Percentiles rank a stretch among this genome's conserved stretches.
phyloP scores from a whole-genome alignment of 495 filamentous ascomycete species.

The Neurospora sp. region DNA sequence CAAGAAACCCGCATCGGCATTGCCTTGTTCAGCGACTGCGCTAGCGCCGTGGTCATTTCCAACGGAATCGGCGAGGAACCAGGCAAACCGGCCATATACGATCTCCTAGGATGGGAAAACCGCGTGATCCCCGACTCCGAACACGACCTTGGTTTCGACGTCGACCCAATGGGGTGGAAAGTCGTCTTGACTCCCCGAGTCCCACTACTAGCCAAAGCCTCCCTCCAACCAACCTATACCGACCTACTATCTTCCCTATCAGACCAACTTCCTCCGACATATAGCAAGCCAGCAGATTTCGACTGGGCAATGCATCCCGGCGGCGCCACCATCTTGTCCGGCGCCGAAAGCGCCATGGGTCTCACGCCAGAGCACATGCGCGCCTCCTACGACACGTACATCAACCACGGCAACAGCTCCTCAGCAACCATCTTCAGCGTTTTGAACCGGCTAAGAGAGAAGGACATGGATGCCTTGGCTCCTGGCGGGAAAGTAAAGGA shows the following conservation, averaged over 20 bases:
- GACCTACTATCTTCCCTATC: conserved; percentile 34
- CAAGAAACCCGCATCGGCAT: conserved; percentile 48
- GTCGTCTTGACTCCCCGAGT: conserved; percentile 49
- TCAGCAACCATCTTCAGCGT: conserved; percentile 53
- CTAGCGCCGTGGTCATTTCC: conserved; percentile 46
- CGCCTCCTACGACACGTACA: conserved; percentile 53
- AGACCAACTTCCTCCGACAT: conserved; percentile 29
- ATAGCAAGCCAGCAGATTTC: conserved; percentile 35
- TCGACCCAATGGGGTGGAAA: conserved; percentile 51
- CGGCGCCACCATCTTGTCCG: conserved; percentile 52
- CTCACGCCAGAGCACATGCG: conserved; percentile 49
- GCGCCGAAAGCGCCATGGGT: conserved; percentile 43
- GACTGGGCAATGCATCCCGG: conserved; percentile 65
- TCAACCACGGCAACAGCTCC: conserved; percentile 50
- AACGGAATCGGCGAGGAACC: conserved; percentile 37
- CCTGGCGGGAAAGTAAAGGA: conserved; percentile 37
- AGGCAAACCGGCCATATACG: conserved; percentile 32
- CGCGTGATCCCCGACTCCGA: conserved; percentile 45
- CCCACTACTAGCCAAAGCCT: conserved; percentile 38
- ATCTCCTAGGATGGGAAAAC: conserved; percentile 50
- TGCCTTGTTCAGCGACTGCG: conserved; percentile 55
- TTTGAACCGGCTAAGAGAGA: conserved; percentile 44
- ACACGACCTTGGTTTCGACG: conserved; percentile 48
- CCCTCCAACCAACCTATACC: conserved; percentile 39
- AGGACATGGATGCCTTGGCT: conserved; percentile 45